Conservation (phyloP, 2,329 filamentous ascomycete genomes). For the Hypocrella siamensis region DNA sequence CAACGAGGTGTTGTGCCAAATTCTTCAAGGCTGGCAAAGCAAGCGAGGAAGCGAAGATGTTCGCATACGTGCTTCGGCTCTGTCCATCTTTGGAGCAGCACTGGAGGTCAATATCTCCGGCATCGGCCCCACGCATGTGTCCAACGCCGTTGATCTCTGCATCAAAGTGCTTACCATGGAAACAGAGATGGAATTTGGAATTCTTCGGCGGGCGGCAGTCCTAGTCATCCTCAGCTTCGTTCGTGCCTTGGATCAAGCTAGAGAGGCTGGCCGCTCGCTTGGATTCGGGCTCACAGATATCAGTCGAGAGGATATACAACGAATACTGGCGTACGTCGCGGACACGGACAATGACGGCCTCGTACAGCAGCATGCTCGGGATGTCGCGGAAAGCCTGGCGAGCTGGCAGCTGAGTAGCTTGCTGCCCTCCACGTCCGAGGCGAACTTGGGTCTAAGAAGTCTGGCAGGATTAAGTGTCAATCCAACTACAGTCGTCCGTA, state of each 20-base stretch:
- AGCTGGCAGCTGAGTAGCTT: conserved; percentile 41
- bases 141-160: conserved; percentile 44
- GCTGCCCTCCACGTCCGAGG: conserved; percentile 19
- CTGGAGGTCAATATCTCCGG: conserved; percentile 46
- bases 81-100: conserved; percentile 46
- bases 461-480: conserved; percentile 23
- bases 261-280: conserved; percentile 26
- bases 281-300: conserved; percentile 38
- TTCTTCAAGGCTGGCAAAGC: conserved; percentile 53
- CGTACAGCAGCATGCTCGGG: conserved; percentile 49
- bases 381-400: conserved; percentile 51
- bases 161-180: conserved; percentile 49
- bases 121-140: conserved; percentile 34
- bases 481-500: conserved; percentile 10
- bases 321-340: conserved; percentile 47
- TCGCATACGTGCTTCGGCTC: conserved; percentile 50
- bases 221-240: conserved; percentile 47
- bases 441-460: conserved; percentile 12
- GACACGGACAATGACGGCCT: conserved; percentile 52
- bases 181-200: conserved; percentile 40
- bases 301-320: conserved; percentile 44
- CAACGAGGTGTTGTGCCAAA: conserved; percentile 37
- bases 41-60: conserved; percentile 53
- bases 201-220: conserved; percentile 51
- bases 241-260: conserved; percentile 38